Evolutionary conservation across 2,329 filamentous ascomycete species (phyloP).

Genomic region (Fusarium keratoplasticum): DNA sequence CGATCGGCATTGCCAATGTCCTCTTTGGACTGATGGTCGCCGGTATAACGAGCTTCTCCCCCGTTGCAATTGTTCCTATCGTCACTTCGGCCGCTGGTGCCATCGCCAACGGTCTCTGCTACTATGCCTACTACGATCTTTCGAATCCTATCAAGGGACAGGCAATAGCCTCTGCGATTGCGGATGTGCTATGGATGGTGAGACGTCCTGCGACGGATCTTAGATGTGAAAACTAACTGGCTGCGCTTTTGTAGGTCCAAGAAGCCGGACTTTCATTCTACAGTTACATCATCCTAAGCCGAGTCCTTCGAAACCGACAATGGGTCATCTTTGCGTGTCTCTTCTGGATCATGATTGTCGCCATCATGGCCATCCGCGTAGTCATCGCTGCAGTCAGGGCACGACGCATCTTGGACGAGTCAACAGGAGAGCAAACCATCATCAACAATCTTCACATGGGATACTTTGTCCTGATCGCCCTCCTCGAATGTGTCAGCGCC

Average conservation of each 20-base stretch:
- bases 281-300: slow-evolving; percentile 64
- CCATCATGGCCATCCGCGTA: slow-evolving; percentile 62
- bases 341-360: slow-evolving; percentile 67
- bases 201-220: not conserved
- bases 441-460: slow-evolving; percentile 55
- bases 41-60: slow-evolving; percentile 54
- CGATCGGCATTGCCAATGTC: slow-evolving; percentile 55
- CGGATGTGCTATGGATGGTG: slow-evolving; percentile 57
- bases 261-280: slow-evolving; percentile 59
- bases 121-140: slow-evolving; percentile 53
- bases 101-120: slow-evolving; percentile 57
- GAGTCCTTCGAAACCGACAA: slow-evolving; percentile 59
- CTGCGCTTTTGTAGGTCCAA: slow-evolving; percentile 50
- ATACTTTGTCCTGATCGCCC: slow-evolving; percentile 56
- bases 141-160: slow-evolving; percentile 33
- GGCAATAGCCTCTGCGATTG: slow-evolving; percentile 52
- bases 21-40: slow-evolving; percentile 53
- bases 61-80: slow-evolving; percentile 54
- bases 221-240: not conserved
- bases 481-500: slow-evolving; percentile 54
- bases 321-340: slow-evolving; percentile 61
- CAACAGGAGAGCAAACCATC: slow-evolving; percentile 40
- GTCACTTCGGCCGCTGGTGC: slow-evolving; percentile 52
- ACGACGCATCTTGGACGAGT: slow-evolving; percentile 43
- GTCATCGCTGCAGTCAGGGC: slow-evolving; percentile 49